Conservation (phyloP, 2,329 filamentous ascomycete species). For the Epichloe festucae region DNA sequence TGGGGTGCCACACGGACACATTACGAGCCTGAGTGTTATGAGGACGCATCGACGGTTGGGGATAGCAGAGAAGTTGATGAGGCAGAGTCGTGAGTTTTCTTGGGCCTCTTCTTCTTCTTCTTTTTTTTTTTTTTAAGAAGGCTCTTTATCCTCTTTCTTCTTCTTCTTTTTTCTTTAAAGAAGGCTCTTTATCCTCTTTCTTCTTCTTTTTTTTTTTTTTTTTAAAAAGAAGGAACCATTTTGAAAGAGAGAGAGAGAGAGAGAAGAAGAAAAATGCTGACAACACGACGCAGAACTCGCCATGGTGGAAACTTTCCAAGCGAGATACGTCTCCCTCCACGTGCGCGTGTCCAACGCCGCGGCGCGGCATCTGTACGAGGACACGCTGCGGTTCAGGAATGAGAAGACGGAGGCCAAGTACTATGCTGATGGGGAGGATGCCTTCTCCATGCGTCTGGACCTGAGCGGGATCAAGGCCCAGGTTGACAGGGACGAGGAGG, state of each 20-base stretch:
- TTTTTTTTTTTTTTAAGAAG: background rate
- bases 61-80: conserved; percentile 94
- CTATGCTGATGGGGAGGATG: conserved; percentile 96
- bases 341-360: conserved; percentile 90
- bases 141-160: too few relatives aligned
- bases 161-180: background rate
- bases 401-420: conserved; percentile 81
- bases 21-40: conserved; percentile 93
- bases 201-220: background rate
- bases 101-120: background rate
- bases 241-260: too few relatives aligned
- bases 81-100: conserved; percentile 67
- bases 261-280: background rate
- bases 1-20: conserved; percentile 87
- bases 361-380: conserved; percentile 81
- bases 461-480: conserved; percentile 47
- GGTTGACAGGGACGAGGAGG: conserved; percentile 16
- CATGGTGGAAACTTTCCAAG: conserved; percentile 91
- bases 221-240: background rate
- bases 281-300: conserved; percentile 53
- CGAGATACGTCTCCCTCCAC: conserved; percentile 88
- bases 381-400: conserved; percentile 79
- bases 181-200: too few relatives aligned
- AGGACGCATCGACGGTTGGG: conserved; percentile 82
- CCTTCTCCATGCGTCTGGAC: conserved; percentile 86